These are phyloP conservation scores for Petunia axillaris DNA, from an alignment of 257 asterid genomes.

Conservation along the genomic window DNA sequence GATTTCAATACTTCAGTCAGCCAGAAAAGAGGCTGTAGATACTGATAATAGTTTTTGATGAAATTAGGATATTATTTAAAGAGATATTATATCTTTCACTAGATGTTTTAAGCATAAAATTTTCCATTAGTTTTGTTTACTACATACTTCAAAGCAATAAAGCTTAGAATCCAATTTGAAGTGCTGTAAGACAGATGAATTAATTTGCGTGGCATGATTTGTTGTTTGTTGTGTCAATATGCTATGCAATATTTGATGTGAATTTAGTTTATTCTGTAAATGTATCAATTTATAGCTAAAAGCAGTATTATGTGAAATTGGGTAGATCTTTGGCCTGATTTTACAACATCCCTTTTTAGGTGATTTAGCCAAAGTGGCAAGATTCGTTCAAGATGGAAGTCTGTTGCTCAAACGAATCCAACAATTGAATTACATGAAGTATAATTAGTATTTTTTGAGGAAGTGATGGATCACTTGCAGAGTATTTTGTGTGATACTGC, in stretches of 20 bases:
- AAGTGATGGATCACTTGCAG: too few species aligned
- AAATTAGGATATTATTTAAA: not conserved
- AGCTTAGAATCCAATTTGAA: not conserved
- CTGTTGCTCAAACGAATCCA: not conserved
- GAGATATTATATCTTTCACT: not conserved
- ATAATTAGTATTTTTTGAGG: not conserved
- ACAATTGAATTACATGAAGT: slow-evolving; percentile 17
- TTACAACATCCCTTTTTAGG: not conserved
- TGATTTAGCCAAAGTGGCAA: not conserved
- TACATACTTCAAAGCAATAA: not conserved
- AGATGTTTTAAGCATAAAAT: not conserved
- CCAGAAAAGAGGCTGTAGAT: not conserved
- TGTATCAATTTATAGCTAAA: not conserved
- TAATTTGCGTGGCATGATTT: not conserved
- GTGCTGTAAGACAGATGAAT: not conserved
- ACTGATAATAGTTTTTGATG: not conserved
- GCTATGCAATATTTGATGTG: not conserved
- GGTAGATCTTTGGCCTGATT: not conserved
- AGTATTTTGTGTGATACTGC: not conserved
- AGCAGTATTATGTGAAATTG: not conserved
- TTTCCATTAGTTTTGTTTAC: not conserved
- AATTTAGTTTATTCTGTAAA: not conserved
- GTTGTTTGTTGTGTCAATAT: not conserved
- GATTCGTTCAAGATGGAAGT: not conserved
- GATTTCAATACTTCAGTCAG: not conserved